Evolutionary conservation across 163 green algal genomes (phyloP).

Genomic region (Prototheca cutis): DNA sequence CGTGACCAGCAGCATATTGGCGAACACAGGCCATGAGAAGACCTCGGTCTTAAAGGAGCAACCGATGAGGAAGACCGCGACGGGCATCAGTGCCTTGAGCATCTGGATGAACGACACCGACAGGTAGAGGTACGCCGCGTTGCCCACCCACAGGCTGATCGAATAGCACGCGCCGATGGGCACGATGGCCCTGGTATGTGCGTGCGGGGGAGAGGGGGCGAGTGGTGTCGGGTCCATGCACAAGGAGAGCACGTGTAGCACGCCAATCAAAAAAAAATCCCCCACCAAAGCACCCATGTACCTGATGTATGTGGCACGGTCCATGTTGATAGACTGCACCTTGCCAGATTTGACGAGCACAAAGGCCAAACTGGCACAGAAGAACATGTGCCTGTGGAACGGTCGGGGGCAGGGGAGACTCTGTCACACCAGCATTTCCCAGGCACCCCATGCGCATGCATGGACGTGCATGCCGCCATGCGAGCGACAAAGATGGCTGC

Average conservation of each 20-base stretch:
- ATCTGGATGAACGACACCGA: conserved; percentile 81
- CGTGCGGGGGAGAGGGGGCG: too few species aligned
- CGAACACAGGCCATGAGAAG: conserved; percentile 22
- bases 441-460: neutral
- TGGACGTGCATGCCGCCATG: neutral
- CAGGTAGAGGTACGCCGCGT: conserved; percentile 71
- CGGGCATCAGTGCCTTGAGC: conserved; percentile 59
- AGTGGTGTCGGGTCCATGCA: too few species aligned
- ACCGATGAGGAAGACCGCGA: conserved; percentile 57
- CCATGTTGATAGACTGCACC: conserved; percentile 2
- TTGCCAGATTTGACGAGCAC: conserved; percentile 23
- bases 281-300: too few species aligned
- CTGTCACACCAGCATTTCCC: too few species aligned
- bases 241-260: too few species aligned
- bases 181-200: conserved; percentile 30
- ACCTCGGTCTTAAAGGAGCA: conserved; percentile 43
- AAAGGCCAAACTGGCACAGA: conserved; percentile 42
- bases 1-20: conserved; percentile 67
- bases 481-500: too few species aligned
- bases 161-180: conserved; percentile 72
- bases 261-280: too few species aligned
- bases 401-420: neutral
- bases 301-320: conserved; percentile 41
- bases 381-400: conserved; percentile 41
- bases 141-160: conserved; percentile 72